Percentiles rank a stretch among this genome's conserved stretches.
Evolutionary conservation across 768 basidiomycete species (phyloP).

Genomic region (Suillus bovinus): DNA sequence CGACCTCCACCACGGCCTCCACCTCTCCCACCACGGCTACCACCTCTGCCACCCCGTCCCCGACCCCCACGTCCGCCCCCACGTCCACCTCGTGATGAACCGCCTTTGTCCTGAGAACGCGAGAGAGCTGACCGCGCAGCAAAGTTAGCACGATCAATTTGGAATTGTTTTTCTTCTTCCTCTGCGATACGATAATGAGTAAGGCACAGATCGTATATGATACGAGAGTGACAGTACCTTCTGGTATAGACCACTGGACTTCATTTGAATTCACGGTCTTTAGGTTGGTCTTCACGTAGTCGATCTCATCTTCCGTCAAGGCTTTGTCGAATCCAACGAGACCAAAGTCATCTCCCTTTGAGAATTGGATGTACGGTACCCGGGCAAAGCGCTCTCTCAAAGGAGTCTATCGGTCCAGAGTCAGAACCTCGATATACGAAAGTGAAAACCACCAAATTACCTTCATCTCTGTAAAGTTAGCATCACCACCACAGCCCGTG

Average conservation of each 20-base stretch:
- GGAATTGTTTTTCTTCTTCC: constrained; percentile 71
- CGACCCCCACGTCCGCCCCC: constrained; percentile 43
- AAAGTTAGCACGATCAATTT: constrained; percentile 70
- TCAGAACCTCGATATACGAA: constrained; percentile 6
- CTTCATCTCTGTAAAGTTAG: constrained; percentile 66
- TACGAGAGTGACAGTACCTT: constrained; percentile 41
- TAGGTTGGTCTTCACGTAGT: constrained; percentile 64
- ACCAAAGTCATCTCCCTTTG: constrained; percentile 45
- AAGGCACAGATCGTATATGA: constrained; percentile 7
- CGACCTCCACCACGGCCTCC: constrained; percentile 23
- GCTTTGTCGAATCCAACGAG: constrained; percentile 60
- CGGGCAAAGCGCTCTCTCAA: constrained; percentile 48
- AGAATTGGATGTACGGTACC: constrained; percentile 49
- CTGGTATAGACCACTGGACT: constrained; percentile 63
- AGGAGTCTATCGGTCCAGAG: constrained; percentile 34
- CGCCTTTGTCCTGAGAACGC: constrained; percentile 42
- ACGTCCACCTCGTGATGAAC: constrained; percentile 43
- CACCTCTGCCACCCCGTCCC: constrained; percentile 34
- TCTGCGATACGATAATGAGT: constrained; percentile 41
- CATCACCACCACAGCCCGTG: constrained; percentile 53
- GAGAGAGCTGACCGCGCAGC: constrained; percentile 54
- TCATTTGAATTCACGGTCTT: constrained; percentile 64
- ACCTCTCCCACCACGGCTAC: constrained; percentile 36
- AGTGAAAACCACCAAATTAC: constrained; percentile 19
- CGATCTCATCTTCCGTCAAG: constrained; percentile 70